Base-by-base conservation (phyloP, 192 early-diverging fungal genomes). In the Chytriomyces sp. region DNA sequence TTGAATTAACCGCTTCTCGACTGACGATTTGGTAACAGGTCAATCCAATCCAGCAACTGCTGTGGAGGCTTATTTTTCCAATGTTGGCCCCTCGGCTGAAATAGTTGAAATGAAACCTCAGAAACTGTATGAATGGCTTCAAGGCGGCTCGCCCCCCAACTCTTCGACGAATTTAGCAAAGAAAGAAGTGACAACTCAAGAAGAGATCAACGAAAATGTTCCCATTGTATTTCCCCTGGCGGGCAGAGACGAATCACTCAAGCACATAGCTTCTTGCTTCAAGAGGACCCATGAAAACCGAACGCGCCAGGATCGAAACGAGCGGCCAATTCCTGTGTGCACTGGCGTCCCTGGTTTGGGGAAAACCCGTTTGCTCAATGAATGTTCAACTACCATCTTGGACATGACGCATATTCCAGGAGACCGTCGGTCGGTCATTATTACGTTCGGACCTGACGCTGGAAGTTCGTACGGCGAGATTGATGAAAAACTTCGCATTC, bases 341-440 rank as follows among this genome's bases (percentile, higher is more conserved):
- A 28, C 66, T 49, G 74, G 74, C 26, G 53, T 73, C 10, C 74
- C 74, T 13, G 74, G 74, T 50, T 71, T 75, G 68, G 74, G 74
- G 18, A 75, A 75, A 65, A 75, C 74, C 68, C 74, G 74, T 75
- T 43, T 75, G 10, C 35, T 75, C 0, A 5, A 75, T 10, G 74
- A 75, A 75, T 75, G 74, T 71, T 13, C 74, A 45, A 69, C 69
- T 5, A 75, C 74, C 7, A 44, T 75, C 20, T 28, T 75, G 61
- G 74, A 75, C 68, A 75, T 75, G 66, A 75, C 74, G 0, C 3
- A 0, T 64, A 75, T 75, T 20, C 10, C 11, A n/a, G 74, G 74
- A 44, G 49, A 73, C 5, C 63, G 74, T 20, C 45, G 5, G 18
- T 73, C 69, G n/a, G 74, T 64, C 45, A 67, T 75, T 64, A 0